Percentiles rank a stretch among this genome's conserved stretches.
phyloP scores from a whole-genome alignment of 495 filamentous ascomycete genomes.

The Neurospora sp. region DNA sequence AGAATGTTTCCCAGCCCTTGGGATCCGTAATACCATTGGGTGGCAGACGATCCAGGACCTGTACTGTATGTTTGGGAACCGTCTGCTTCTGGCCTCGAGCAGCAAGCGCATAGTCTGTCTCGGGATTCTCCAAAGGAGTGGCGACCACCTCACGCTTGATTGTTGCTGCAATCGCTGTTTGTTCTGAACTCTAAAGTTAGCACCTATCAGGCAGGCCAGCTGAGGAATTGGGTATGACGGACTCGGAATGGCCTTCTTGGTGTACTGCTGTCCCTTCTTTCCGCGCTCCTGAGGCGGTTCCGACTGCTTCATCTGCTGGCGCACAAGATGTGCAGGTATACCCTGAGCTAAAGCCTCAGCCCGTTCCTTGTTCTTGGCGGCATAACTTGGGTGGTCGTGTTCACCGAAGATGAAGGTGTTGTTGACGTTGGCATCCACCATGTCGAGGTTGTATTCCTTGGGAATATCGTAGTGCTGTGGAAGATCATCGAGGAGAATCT shows the following conservation, averaged over 20 bases:
- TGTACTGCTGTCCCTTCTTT: conserved; percentile 56
- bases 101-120: conserved; percentile 54
- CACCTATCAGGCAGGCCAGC: not conserved
- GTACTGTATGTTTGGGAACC: conserved; percentile 48
- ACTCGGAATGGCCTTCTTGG: conserved; percentile 78
- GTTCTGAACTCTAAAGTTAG: conserved; percentile 43
- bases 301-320: conserved; percentile 26
- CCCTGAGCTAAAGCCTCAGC: conserved; percentile 38
- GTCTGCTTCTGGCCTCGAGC: conserved; percentile 52
- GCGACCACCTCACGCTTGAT: conserved; percentile 71
- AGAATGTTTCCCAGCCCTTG: conserved; percentile 43
- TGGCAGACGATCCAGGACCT: conserved; percentile 30
- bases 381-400: conserved; percentile 76
- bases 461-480: conserved; percentile 57
- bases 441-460: conserved; percentile 71
- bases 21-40: conserved; percentile 33
- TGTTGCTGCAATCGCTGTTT: conserved; percentile 64
- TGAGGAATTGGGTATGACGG: conserved; percentile 20
- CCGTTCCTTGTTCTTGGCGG: conserved; percentile 44
- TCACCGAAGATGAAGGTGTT: conserved; percentile 90
- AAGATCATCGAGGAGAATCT: conserved; percentile 37
- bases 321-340: conserved; percentile 39
- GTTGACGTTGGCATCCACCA: conserved; percentile 48
- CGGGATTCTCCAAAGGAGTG: conserved; percentile 62
- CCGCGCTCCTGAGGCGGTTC: conserved; percentile 39